These are phyloP conservation scores for Globisporangium middletonii DNA, from an alignment of 352 stramenopile genomes.

Conservation along the genomic window DNA sequence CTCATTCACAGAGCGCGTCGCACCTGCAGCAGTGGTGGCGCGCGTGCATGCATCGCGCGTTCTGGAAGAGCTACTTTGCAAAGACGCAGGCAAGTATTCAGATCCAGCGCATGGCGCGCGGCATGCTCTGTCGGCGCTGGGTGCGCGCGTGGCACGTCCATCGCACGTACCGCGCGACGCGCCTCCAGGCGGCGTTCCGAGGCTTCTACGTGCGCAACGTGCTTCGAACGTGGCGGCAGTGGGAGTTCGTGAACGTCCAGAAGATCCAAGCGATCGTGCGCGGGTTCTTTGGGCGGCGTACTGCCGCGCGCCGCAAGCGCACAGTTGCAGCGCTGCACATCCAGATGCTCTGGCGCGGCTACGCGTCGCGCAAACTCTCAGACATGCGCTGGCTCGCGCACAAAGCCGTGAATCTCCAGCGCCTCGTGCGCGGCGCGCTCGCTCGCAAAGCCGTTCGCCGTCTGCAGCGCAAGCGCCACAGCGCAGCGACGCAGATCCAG, in stretches of 20 bases:
- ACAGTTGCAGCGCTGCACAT: slow-evolving; percentile 46
- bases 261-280: slow-evolving; percentile 64
- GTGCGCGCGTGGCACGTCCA: slow-evolving; percentile 53
- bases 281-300: slow-evolving; percentile 28
- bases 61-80: slow-evolving; percentile 40
- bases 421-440: slow-evolving; percentile 43
- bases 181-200: slow-evolving; percentile 55
- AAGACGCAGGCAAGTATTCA: slow-evolving; percentile 33
- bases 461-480: slow-evolving; percentile 10
- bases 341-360: slow-evolving; percentile 56
- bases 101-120: slow-evolving; percentile 50
- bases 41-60: slow-evolving; percentile 24
- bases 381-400: slow-evolving; percentile 45
- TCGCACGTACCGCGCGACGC: slow-evolving; percentile 35
- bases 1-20: slow-evolving; percentile 21
- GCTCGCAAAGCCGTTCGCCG: slow-evolving; percentile 29
- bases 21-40: slow-evolving; percentile 61
- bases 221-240: slow-evolving; percentile 40
- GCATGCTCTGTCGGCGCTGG: slow-evolving; percentile 42
- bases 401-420: slow-evolving; percentile 47
- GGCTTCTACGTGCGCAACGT: slow-evolving; percentile 45
- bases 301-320: slow-evolving; percentile 7
- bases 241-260: slow-evolving; percentile 49
- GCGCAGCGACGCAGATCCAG: slow-evolving; percentile 48
- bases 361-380: slow-evolving; percentile 30